Evolutionary conservation across 176 grass and related monocot genomes (phyloP), one percentile per base, ranked within the genome.

Genomic region (Guadua angustifolia): DNA sequence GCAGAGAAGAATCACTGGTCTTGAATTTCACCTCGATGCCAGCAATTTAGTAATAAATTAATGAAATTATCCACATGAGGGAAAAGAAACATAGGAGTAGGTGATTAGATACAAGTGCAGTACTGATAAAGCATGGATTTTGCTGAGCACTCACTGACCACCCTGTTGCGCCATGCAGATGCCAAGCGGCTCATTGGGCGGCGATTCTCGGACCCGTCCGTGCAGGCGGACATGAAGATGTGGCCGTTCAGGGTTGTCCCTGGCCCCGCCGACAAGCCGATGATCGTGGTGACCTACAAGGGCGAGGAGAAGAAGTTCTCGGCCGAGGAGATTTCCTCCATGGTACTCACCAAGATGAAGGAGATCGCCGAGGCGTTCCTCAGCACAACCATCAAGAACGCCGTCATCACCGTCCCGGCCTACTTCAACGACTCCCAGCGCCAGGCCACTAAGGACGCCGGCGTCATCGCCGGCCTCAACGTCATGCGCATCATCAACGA

Each of bases 341-440:
- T 98, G 95, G 91, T 95, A 21, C 88, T 98, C 38, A 82, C 18
- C 22, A 98, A 98, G 87, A 94, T 98, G 92, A 86, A 80, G 72
- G 91, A 98, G 71, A 88, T 88, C 38, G 95, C 95, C 0, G 90
- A 94, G 88, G 88, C 84, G 0, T 94, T 75, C 69, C 82, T 98
- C 5, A 61, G 88, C 69, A 42, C 24, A 9, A 76, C 74, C 24
- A 83, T 95, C 44, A 95, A 93, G 67, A 94, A 98, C 33, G 95
- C 91, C 15, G 92, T 98, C 0, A 56, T 98, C 68, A 95, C 95
- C 0, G 92, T 98, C 45, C 95, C 95, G 19, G 91, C 89, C 43
- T 95, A 95, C 79, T 95, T 98, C 90, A 94, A 98, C 53, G 92
- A 98, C 72, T 94, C 92, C 6, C 92, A 95, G 79, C 88, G 95